Base-by-base conservation (phyloP, 495 filamentous ascomycete genomes). In the Glarea lozoyensis region DNA sequence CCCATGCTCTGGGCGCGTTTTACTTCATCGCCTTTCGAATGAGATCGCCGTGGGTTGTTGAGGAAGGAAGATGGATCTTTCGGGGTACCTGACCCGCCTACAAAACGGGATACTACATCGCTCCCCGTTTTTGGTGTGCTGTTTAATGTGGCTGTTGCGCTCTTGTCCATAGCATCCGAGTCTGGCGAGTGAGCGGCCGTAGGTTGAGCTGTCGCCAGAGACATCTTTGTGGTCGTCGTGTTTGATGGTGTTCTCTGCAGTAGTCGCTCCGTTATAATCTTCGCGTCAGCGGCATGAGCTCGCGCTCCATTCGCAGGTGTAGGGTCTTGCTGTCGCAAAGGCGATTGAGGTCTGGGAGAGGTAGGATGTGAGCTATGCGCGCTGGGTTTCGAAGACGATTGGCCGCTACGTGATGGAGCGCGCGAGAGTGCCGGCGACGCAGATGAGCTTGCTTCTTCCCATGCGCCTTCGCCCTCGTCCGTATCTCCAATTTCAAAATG, bases 151-250 rank as follows among this genome's bases (percentile, higher is more conserved):
- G 37, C 2, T 12, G 45, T 46, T 9, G 54, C 42, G 34, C 3
- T 32, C 20, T 43, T 38, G 21, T 30, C 43, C 29, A 60, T 58
- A 1, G 6, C 58, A 34, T 29, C 41, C 10, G 22, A 59, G 29
- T 56, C 56, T 37, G 54, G 68, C 15, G 63, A 73, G 15, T 56
- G 44, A n/a, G 60, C 66, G 12, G 32, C 35, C 3, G 15, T 24
- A 5, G 72, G 58, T 20, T 63, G 64, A 18, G 66, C 74, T 1
- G 67, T 70, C 4, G 68, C 76, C 11, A 66, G 73, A 21, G 75
- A 75, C 72, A 78, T 78, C 52, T 73, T 70, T 11, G 73, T 68
- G 16, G 71, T 70, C n/a, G 35, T n/a, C 46, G 73, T 67, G 30
- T 74, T 64, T 9, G 72, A 74, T 5, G 70, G 65, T 22, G 62